Evolutionary conservation across 2,329 filamentous ascomycete species (phyloP).

Genomic region (Chaetomium sp.): DNA sequence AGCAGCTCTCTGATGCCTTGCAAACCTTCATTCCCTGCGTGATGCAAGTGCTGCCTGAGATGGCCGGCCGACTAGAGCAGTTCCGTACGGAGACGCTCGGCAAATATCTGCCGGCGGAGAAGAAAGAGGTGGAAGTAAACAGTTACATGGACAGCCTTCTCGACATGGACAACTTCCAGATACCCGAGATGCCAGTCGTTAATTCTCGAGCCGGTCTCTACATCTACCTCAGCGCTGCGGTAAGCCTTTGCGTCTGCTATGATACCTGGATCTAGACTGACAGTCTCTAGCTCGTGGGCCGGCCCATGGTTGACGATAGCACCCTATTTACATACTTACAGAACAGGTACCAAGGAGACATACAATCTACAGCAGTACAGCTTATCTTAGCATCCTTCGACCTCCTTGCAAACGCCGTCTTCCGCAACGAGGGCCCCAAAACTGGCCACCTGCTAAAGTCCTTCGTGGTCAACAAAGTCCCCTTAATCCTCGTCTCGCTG

Average conservation of each 20-base stretch:
- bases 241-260: conserved; percentile 50
- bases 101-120: conserved; percentile 56
- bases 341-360: conserved; percentile 82
- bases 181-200: conserved; percentile 67
- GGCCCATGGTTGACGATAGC: conserved; percentile 80
- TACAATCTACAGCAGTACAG: conserved; percentile 76
- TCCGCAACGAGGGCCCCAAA: conserved; percentile 59
- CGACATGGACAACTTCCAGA: conserved; percentile 56
- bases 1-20: conserved; percentile 54
- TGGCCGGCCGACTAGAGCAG: conserved; percentile 56
- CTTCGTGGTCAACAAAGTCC: conserved; percentile 74
- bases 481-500: conserved; percentile 56
- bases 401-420: conserved; percentile 81
- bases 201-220: conserved; percentile 83
- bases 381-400: conserved; percentile 89
- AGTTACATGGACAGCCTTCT: conserved; percentile 59
- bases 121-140: conserved; percentile 55
- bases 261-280: conserved; percentile 33
- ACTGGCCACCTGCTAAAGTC: conserved; percentile 77
- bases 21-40: conserved; percentile 54
- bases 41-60: conserved; percentile 58
- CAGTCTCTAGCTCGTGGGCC: conserved; percentile 68
- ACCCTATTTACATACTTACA: conserved; percentile 78
- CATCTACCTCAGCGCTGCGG: conserved; percentile 79
- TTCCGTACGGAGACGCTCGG: conserved; percentile 61